Percentiles rank a stretch among this genome's conserved stretches.
Evolutionary conservation across 2,329 filamentous ascomycete species (phyloP).

Genomic region (Microdochium trichocladiopsis): DNA sequence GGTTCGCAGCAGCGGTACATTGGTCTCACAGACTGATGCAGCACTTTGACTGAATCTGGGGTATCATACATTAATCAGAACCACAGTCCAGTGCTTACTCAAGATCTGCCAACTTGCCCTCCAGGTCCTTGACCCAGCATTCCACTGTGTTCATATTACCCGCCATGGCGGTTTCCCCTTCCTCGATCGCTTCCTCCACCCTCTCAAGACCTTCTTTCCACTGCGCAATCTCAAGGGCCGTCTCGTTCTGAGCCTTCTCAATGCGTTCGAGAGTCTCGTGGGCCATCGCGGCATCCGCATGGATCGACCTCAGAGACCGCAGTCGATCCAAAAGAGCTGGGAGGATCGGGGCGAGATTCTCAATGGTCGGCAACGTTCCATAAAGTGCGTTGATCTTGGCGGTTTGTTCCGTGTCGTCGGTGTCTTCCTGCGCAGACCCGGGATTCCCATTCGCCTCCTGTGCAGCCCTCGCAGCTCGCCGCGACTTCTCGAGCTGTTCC

Average conservation of each 20-base stretch:
- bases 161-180: conserved; percentile 63
- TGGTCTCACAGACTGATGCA: too few species aligned
- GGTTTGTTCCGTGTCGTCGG: conserved; percentile 60
- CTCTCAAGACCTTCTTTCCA: conserved; percentile 78
- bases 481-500: conserved; percentile 60
- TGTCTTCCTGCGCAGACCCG: conserved; percentile 31
- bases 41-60: background rate
- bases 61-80: background rate
- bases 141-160: conserved; percentile 81
- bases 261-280: conserved; percentile 69
- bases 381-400: conserved; percentile 90
- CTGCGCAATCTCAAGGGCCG: conserved; percentile 74
- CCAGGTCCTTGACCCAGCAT: conserved; percentile 81
- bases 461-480: conserved; percentile 53
- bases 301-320: conserved; percentile 74
- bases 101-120: conserved; percentile 63
- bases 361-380: conserved; percentile 80
- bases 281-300: conserved; percentile 79
- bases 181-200: conserved; percentile 67
- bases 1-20: too few species aligned
- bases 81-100: conserved; percentile 18
- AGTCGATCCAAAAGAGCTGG: conserved; percentile 81
- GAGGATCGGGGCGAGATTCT: conserved; percentile 75
- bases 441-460: conserved; percentile 50
- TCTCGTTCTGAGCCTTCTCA: conserved; percentile 73